These are phyloP conservation scores for Globisporangium spiculum DNA, from an alignment of 352 stramenopile species.

Conservation along the genomic window DNA sequence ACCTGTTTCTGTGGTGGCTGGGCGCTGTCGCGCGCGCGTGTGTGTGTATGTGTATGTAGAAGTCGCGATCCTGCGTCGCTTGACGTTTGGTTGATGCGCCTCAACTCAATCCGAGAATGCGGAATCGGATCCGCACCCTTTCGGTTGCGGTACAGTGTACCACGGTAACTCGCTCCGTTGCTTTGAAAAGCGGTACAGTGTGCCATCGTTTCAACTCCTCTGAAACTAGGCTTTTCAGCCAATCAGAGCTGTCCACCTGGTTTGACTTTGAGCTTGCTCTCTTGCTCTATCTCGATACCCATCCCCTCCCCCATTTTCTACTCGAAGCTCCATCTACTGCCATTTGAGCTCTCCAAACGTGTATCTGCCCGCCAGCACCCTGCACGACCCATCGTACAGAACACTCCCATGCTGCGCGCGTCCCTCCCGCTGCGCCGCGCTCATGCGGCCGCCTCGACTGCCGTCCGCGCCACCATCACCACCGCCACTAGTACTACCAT, in stretches of 20 bases:
- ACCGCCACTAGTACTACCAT: neutral
- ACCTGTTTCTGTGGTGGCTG: neutral
- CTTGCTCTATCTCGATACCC: neutral
- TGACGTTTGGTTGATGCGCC: neutral
- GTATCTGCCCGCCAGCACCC: neutral
- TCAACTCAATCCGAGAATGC: too few species aligned
- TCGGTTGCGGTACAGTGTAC: too few species aligned
- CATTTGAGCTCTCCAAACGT: neutral
- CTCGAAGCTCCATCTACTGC: neutral
- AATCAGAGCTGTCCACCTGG: conserved; percentile 17
- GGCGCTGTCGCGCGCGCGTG: too few species aligned
- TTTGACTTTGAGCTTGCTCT: neutral
- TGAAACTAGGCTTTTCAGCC: conserved; percentile 1
- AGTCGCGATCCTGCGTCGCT: neutral
- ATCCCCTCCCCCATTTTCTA: neutral
- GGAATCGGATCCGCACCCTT: too few species aligned
- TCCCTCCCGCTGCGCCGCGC: conserved; percentile 16
- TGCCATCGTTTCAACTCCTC: neutral
- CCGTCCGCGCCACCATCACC: neutral
- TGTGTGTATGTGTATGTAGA: neutral
- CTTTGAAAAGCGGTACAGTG: neutral
- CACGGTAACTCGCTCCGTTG: too few species aligned
- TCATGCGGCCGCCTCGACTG: neutral
- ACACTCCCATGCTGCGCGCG: conserved; percentile 13
- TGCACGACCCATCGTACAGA: neutral